Evolutionary conservation across 352 stramenopile species (phyloP).

Genomic region (Aphanomyces astaci): DNA sequence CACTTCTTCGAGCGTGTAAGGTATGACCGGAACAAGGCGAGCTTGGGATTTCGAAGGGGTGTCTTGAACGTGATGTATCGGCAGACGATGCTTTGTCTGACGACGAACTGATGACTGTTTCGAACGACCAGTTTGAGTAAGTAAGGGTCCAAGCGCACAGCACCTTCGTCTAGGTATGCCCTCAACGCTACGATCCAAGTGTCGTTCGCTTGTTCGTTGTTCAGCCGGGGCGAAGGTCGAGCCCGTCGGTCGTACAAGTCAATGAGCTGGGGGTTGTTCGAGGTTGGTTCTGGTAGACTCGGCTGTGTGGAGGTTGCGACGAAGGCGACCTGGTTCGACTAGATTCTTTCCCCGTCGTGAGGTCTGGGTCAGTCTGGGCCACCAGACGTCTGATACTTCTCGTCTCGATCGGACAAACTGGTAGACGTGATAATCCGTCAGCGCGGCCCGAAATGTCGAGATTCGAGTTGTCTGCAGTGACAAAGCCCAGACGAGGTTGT

Average conservation of each 20-base stretch:
- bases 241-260: neutral
- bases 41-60: neutral
- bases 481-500: no score
- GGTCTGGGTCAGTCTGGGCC: no score
- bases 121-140: neutral
- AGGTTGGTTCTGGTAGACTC: neutral
- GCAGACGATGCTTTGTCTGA: neutral
- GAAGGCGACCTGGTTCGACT: neutral
- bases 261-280: neutral
- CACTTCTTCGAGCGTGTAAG: neutral
- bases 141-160: neutral
- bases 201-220: neutral
- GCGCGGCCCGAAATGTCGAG: no score
- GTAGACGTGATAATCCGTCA: neutral
- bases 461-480: no score
- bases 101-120: neutral
- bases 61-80: neutral
- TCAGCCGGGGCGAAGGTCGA: neutral
- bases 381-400: no score
- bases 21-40: neutral
- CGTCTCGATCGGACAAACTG: neutral
- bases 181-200: neutral
- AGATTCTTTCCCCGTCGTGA: no score
- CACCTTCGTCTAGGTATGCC: neutral
- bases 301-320: no score